Evolutionary conservation across 257 asterid species (phyloP).

Genomic region (Leptodermis oblonga): DNA sequence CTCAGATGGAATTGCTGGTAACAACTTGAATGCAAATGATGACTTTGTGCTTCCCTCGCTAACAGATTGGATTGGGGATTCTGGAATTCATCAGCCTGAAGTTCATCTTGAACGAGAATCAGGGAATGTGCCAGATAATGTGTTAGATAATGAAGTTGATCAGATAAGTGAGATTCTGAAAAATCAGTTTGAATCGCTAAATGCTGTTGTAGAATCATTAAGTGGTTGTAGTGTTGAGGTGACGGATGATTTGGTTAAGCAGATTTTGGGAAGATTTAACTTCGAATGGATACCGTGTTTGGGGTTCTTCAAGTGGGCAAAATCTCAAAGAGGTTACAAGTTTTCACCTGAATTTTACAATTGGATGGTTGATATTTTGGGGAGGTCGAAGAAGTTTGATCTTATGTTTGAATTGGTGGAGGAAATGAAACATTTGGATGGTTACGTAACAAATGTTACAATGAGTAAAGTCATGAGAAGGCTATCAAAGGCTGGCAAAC

Average conservation of each 20-base stretch:
- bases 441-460: slow-evolving; percentile 52
- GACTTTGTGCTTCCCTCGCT: slow-evolving; percentile 83
- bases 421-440: slow-evolving; percentile 58
- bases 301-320: slow-evolving; percentile 87
- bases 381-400: slow-evolving; percentile 54
- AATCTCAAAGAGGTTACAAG: slow-evolving; percentile 27
- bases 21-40: slow-evolving; percentile 32
- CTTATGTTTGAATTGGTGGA: slow-evolving; percentile 70
- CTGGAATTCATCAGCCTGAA: slow-evolving; percentile 27
- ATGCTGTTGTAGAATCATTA: slow-evolving; percentile 44
- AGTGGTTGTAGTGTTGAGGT: slow-evolving; percentile 41
- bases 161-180: slow-evolving; percentile 54
- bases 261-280: slow-evolving; percentile 66
- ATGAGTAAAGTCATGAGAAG: slow-evolving; percentile 63
- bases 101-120: slow-evolving; percentile 32
- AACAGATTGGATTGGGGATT: slow-evolving; percentile 61
- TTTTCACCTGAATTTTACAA: slow-evolving; percentile 54
- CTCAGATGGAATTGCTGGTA: slow-evolving; percentile 9
- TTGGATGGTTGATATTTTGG: slow-evolving; percentile 68
- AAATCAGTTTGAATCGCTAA: slow-evolving; percentile 41
- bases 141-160: slow-evolving; percentile 54
- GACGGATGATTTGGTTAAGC: slow-evolving; percentile 53
- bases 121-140: slow-evolving; percentile 36
- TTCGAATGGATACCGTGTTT: slow-evolving; percentile 65
- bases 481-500: slow-evolving; percentile 58